Base-by-base conservation (phyloP, 345 rosid species). In the Jatropha curcas region DNA sequence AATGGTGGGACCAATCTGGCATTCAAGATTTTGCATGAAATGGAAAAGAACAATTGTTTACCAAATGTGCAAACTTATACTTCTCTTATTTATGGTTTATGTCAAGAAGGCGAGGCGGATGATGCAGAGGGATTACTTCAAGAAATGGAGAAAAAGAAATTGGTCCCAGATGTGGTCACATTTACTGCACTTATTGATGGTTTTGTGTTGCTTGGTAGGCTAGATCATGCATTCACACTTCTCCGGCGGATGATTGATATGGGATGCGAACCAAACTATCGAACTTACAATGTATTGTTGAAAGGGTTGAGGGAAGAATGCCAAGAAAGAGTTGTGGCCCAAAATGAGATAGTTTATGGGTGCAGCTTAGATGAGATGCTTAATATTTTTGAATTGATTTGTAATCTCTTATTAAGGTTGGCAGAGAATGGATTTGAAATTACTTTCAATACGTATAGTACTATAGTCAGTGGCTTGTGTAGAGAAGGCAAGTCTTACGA, bases 171-270 rank as follows among this genome's bases (percentile, higher is more conserved):
- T 74, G 79, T 71, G 55, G 81, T 89, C 33, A 77, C 84, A 25
- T 89, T 64, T 78, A 84, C 87, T 33, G 78, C 84, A 59, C 80
- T 84, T 50, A 87, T 89, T 43, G 85, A 87, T 75, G 94, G 90
- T 68, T 84, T 83, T 37, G 88, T 86, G 56, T 69, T 67, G 80
- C 81, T 84, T 46, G 90, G 86, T 63, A 82, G 82, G 76, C 68
- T 89, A 45, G 84, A 87, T 67, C 81, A 87, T 72, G 90, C 94
- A 17, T 84, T 89, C 71, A 57, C 52, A 41, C 84, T 87, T 79
- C 71, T 81, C 64, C 79, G 28, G 58, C 75, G 48, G 37, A 87
- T 87, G 94, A 33, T 79, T 74, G 77, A 70, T 39, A 67, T 72
- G 64, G 86, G 90, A 7, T 84, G 88, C 72, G 71, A 79, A 60